Evolutionary conservation across 208 protist genomes (phyloP), one percentile per base, ranked within the genome.

Genomic region (Kentomonas sorsogonicus): DNA sequence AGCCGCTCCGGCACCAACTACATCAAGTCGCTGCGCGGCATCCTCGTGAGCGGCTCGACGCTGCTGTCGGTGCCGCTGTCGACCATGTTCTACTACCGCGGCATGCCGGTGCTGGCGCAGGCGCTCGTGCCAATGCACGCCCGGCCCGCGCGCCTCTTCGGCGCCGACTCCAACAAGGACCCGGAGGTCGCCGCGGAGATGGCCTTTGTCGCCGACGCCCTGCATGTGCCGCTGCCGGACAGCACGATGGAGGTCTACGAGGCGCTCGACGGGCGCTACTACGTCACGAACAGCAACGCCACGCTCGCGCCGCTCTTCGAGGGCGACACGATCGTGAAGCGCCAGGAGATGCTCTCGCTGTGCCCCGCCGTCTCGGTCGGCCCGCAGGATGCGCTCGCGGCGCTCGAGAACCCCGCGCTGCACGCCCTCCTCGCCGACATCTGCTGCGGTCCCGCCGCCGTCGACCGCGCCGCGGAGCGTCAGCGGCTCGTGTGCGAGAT

Each of bases 51-150:
- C 58, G 56, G 70, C 55, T 85, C 71, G 36, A 67, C 48, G 5
- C 66, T 93, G 10, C 60, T 93, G 23, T 83, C 86, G 9, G 86
- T 93, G 47, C 86, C 86, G 20, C 74, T 93, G 29, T 84, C 82
- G 16, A 60, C 66, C 60, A 90, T 93, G 79, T 80, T 93, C 46
- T 86, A 82, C 59, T 93, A 83, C 64, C 82, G 83, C 9, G 86
- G 86, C 51, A 93, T 93, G 83, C 86, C 86, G 6, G 77, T 93
- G 26, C 68, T 93, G 29, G 86, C 80, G 36, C 86, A 93, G 75
- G 86, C 86, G 33, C 78, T 93, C 13, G 76, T 90, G 40, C 86
- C 86, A 3, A 89, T 93, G 79, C 69, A 73, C 18, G 50, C 51
- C 20, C 51, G 69, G 15, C 79, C 82, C 9, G 72, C 68, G 41